A percentile compares a stretch with the other conserved stretches of the same genome.
Conservation (phyloP, 169 alveolate genomes). For the Amoebophrya sp. region DNA sequence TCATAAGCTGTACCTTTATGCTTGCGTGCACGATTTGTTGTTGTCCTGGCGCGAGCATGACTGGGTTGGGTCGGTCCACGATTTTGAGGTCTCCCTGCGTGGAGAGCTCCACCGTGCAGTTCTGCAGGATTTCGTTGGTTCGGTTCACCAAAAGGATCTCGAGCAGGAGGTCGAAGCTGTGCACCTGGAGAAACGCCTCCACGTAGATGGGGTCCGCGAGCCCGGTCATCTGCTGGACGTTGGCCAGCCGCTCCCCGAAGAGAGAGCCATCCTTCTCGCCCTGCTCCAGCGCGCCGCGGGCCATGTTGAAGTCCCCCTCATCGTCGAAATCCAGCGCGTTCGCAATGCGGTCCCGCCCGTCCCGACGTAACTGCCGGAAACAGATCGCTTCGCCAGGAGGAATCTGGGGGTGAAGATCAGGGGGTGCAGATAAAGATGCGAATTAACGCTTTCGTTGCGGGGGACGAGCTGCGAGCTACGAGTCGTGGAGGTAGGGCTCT, state of each 20-base stretch:
- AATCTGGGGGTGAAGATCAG: too few relatives aligned
- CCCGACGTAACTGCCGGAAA: neutral
- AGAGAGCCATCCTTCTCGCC: slow-evolving; percentile 16
- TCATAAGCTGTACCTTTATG: slow-evolving; percentile 30
- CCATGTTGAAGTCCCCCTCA: neutral
- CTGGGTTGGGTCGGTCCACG: slow-evolving; percentile 2
- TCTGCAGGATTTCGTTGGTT: slow-evolving; percentile 60
- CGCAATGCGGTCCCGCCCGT: neutral
- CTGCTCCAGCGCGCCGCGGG: neutral
- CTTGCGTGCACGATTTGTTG: slow-evolving; percentile 31
- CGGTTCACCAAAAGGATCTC: slow-evolving; percentile 62
- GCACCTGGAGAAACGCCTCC: slow-evolving; percentile 68
- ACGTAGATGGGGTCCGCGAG: slow-evolving; percentile 70
- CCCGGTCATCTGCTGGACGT: slow-evolving; percentile 28
- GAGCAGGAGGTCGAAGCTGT: slow-evolving; percentile 65
- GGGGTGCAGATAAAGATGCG: too few relatives aligned
- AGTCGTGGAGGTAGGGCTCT: too few relatives aligned
- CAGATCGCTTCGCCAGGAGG: neutral
- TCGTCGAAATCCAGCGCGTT: neutral
- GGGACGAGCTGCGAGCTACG: too few relatives aligned
- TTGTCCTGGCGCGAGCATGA: neutral
- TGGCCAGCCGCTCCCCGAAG: slow-evolving; percentile 17
- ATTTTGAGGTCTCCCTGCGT: slow-evolving; percentile 49
- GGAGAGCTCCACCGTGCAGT: slow-evolving; percentile 60
- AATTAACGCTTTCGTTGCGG: too few relatives aligned